phyloP scores from a whole-genome alignment of 2,329 filamentous ascomycete genomes.

The Cytospora piceae region DNA sequence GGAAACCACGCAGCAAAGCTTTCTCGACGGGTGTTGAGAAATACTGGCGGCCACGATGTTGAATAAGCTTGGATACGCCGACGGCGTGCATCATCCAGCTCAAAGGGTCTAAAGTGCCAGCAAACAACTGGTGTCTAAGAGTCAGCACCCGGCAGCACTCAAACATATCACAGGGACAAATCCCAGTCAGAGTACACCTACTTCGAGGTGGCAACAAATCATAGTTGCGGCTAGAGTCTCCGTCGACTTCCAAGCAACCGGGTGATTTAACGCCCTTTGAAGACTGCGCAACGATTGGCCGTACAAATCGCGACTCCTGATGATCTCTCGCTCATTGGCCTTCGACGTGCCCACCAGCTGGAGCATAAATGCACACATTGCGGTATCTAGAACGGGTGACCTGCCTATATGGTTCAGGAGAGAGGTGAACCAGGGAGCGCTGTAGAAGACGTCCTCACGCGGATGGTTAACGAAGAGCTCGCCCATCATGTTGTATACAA shows the following conservation, averaged over 20 bases:
- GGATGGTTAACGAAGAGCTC: constrained; percentile 21
- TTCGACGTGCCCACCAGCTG: constrained; percentile 45
- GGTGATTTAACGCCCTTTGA: constrained; percentile 43
- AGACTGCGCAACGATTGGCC: constrained; percentile 42
- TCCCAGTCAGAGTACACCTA: constrained; percentile 29
- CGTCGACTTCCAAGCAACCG: constrained; percentile 43
- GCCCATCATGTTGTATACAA: constrained; percentile 22
- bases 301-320: constrained; percentile 44
- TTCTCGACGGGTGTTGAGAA: constrained; percentile 43
- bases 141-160: not conserved
- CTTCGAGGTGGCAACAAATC: constrained; percentile 46
- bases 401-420: constrained; percentile 40
- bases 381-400: constrained; percentile 43
- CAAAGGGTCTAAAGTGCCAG: constrained; percentile 42
- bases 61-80: constrained; percentile 44
- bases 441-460: constrained; percentile 21
- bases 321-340: constrained; percentile 38
- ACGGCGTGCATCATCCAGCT: constrained; percentile 47
- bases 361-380: constrained; percentile 43
- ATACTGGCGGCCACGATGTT: constrained; percentile 43
- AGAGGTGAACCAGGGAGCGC: constrained; percentile 35
- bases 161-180: not conserved
- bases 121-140: constrained; percentile 41
- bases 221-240: constrained; percentile 49
- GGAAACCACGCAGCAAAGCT: constrained; percentile 44